Evolutionary conservation across 371 early-diverging fungal genomes (phyloP).

Genomic region (Polyrhizophydium stewartii): DNA sequence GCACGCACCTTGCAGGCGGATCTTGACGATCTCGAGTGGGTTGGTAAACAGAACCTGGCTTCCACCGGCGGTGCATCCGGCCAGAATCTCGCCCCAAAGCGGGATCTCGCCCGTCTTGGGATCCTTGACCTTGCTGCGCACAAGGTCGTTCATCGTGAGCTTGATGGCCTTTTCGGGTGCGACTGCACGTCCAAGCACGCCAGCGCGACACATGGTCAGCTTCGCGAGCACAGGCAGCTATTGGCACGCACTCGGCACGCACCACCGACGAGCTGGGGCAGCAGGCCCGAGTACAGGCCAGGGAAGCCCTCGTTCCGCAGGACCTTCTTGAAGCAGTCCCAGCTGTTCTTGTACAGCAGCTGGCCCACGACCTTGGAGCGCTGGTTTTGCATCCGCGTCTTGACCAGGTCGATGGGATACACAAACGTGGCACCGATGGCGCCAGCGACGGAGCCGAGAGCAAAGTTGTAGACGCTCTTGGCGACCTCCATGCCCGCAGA

Average conservation of each 20-base stretch:
- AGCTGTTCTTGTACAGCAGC: conserved; percentile 86
- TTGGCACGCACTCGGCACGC: background rate
- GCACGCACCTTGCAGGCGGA: conserved; percentile 74
- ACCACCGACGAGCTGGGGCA: conserved; percentile 92
- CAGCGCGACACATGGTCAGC: background rate
- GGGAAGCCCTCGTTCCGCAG: conserved; percentile 84
- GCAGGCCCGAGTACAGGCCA: conserved; percentile 92
- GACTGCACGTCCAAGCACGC: conserved; percentile 38
- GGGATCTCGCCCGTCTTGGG: conserved; percentile 65
- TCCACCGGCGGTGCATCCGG: conserved; percentile 87
- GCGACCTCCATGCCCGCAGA: conserved; percentile 22
- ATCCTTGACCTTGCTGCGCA: conserved; percentile 68
- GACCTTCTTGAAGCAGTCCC: conserved; percentile 94
- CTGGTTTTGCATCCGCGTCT: conserved; percentile 98
- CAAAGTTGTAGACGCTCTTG: conserved; percentile 65
- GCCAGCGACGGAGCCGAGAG: conserved; percentile 89
- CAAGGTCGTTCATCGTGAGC: conserved; percentile 92
- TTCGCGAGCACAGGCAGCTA: background rate
- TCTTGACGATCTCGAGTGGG: conserved; percentile 96
- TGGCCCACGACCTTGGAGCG: conserved; percentile 86
- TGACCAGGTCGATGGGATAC: conserved; percentile 97
- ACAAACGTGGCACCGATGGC: conserved; percentile 94
- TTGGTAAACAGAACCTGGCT: conserved; percentile 95
- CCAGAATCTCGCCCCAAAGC: conserved; percentile 75
- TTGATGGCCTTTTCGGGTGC: conserved; percentile 99